These are phyloP conservation scores for Paraphoma chrysanthemicola DNA, from an alignment of 2,329 filamentous ascomycete species.

Conservation along the genomic window DNA sequence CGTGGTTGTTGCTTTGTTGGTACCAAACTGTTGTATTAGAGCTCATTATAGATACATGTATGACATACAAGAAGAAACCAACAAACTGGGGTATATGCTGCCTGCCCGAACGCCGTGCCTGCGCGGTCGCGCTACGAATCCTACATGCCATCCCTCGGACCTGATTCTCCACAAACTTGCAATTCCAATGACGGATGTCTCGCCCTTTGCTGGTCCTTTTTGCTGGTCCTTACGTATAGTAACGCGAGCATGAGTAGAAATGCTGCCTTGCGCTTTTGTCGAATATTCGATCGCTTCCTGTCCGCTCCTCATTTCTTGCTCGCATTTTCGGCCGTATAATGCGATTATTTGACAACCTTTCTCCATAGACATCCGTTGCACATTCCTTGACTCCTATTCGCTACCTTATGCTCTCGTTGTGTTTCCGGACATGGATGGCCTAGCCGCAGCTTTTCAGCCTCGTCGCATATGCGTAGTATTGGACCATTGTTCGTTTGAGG, in stretches of 20 bases:
- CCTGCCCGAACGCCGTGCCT: neutral
- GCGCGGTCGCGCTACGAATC: neutral
- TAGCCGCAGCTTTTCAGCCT: conserved; percentile 33
- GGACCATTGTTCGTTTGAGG: conserved; percentile 34
- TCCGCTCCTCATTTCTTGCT: too few species aligned
- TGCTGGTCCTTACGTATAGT: neutral
- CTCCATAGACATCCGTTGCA: conserved; percentile 41
- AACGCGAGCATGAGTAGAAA: too few species aligned
- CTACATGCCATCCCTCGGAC: neutral
- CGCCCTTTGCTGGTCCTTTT: neutral
- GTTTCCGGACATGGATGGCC: conserved; percentile 34
- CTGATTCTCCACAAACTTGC: neutral
- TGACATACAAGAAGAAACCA: neutral
- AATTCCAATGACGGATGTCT: neutral
- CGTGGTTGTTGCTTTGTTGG: too few species aligned
- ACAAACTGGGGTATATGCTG: neutral
- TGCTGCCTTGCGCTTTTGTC: neutral
- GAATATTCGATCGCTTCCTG: neutral
- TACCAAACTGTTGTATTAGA: neutral
- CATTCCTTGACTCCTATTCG: conserved; percentile 40
- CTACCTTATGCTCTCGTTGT: conserved; percentile 37
- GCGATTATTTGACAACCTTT: conserved; percentile 19
- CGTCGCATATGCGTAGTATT: conserved; percentile 36
- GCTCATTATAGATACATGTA: neutral
- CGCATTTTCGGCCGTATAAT: neutral